Conservation (phyloP, 164 flowering plant genomes). For the Akebia trifoliata region DNA sequence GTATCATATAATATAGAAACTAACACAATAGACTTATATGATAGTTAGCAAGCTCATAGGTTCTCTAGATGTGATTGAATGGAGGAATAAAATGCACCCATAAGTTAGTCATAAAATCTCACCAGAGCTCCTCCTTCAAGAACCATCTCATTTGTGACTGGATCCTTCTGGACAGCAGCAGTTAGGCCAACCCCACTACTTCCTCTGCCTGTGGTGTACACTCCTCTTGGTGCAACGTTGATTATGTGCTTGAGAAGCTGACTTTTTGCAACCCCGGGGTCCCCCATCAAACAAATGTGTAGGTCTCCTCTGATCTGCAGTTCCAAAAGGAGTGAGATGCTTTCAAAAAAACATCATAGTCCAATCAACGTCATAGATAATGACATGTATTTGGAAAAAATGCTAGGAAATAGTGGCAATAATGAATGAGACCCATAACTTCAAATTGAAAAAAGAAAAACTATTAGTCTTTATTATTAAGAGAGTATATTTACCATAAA, state of each 20-base stretch:
- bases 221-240: slow-evolving; percentile 97
- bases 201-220: slow-evolving; percentile 95
- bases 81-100: no score
- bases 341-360: neutral
- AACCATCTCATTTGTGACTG: slow-evolving; percentile 97
- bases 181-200: slow-evolving; percentile 99
- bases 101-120: slow-evolving; percentile 16
- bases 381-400: neutral
- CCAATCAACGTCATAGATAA: neutral
- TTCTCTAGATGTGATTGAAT: no score
- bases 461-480: no score
- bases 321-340: slow-evolving; percentile 3
- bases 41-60: no score
- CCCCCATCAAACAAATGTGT: slow-evolving; percentile 98
- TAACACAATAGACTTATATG: no score
- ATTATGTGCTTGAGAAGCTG: slow-evolving; percentile 98
- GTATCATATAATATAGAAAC: no score
- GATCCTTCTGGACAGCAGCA: slow-evolving; percentile 97
- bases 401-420: no score
- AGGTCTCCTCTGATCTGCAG: slow-evolving; percentile 95
- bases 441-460: no score
- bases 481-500: no score
- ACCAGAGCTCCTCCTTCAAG: slow-evolving; percentile 99
- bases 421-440: no score
- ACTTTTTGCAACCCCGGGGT: slow-evolving; percentile 99